Conservation (phyloP, 2,329 filamentous ascomycete species). For the Penicillium sp. region DNA sequence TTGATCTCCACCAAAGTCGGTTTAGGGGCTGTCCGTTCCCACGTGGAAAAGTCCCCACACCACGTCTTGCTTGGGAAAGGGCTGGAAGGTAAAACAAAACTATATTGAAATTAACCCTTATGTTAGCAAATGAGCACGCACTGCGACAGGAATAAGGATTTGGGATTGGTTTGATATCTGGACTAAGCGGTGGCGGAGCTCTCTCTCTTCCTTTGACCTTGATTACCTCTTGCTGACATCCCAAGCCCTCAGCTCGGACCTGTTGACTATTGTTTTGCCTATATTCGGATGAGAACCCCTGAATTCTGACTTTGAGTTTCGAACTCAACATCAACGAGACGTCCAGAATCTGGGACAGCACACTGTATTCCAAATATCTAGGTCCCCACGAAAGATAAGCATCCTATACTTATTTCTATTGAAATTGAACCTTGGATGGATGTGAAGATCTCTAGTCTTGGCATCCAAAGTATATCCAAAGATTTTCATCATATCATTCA, state of each 20-base stretch:
- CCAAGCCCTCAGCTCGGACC: not conserved
- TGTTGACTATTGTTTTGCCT: not conserved
- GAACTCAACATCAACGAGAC: not conserved
- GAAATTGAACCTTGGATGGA: not conserved
- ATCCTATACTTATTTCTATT: not conserved
- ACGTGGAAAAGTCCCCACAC: conserved; percentile 16
- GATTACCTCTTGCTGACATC: not conserved
- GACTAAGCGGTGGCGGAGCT: not conserved
- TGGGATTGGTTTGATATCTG: not conserved
- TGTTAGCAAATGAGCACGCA: not conserved
- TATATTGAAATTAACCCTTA: not conserved
- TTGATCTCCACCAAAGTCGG: conserved; percentile 10
- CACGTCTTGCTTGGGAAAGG: not conserved
- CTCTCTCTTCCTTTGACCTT: not conserved
- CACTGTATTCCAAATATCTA: not conserved
- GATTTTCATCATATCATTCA: not conserved
- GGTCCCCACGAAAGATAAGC: not conserved
- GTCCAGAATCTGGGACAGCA: not conserved
- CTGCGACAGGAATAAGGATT: not conserved
- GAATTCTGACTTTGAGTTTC: not conserved
- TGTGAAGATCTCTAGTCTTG: not conserved
- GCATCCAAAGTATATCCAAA: not conserved
- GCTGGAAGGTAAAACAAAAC: not conserved
- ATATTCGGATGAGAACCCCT: not conserved
- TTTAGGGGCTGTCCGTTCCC: conserved; percentile 8